These are phyloP conservation scores for Yamadazyma pseudoaaseri DNA, from an alignment of 1,139 yeast species.

Conservation along the genomic window DNA sequence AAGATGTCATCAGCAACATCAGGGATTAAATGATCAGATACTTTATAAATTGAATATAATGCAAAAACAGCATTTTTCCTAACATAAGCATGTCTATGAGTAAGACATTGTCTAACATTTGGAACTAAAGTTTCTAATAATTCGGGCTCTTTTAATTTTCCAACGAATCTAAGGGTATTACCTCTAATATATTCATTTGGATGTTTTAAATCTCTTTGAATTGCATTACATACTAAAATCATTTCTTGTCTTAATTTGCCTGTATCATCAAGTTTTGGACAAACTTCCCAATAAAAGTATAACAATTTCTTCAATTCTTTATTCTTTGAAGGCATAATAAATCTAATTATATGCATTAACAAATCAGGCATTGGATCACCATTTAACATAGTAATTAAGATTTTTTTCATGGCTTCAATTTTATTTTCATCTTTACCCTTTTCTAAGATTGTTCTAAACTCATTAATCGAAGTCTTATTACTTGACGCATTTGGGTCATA, in stretches of 20 bases:
- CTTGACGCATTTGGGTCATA: constrained; percentile 76
- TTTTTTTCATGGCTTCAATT: constrained; percentile 85
- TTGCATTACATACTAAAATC: constrained; percentile 97
- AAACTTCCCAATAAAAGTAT: constrained; percentile 97
- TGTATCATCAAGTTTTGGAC: constrained; percentile 83
- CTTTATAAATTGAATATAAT: constrained; percentile 75
- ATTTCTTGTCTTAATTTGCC: constrained; percentile 97
- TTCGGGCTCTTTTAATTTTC: constrained; percentile 90
- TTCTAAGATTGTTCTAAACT: constrained; percentile 78
- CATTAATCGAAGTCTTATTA: constrained; percentile 68
- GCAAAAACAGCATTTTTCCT: constrained; percentile 97
- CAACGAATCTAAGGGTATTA: constrained; percentile 85
- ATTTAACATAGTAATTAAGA: constrained; percentile 82
- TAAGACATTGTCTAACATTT: constrained; percentile 84
- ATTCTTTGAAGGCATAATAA: constrained; percentile 92
- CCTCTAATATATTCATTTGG: constrained; percentile 98
- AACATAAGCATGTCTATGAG: constrained; percentile 96
- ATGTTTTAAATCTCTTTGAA: constrained; percentile 95
- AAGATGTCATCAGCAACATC: constrained; percentile 87
- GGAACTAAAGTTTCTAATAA: constrained; percentile 95
- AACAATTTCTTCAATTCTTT: constrained; percentile 89
- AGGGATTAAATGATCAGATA: constrained; percentile 84
- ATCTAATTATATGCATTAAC: constrained; percentile 95
- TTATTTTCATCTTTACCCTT: constrained; percentile 88
- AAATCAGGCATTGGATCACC: constrained; percentile 95